Percentiles rank a stretch among this genome's conserved stretches.
These are phyloP conservation scores for Alternaria hordeiaustralica DNA, from an alignment of 2,329 filamentous ascomycete genomes.

Conservation along the genomic window DNA sequence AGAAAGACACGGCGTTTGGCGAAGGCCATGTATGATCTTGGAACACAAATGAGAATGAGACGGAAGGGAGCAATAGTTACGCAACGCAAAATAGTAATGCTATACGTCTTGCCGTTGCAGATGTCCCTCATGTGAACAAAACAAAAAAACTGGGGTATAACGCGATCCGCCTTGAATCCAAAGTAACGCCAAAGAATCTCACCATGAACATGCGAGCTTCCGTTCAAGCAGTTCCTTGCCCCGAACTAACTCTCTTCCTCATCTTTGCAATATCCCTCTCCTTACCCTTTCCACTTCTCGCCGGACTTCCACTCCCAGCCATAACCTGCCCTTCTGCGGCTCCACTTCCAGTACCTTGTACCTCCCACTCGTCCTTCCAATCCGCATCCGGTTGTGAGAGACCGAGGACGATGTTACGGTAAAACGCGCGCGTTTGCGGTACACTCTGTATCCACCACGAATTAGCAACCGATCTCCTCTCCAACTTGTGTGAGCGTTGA, in stretches of 20 bases:
- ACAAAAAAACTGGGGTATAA: constrained; percentile 11
- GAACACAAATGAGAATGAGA: not conserved
- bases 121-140: fast-evolving
- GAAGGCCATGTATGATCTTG: not conserved
- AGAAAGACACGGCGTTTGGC: not conserved
- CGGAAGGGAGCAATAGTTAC: not conserved
- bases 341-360: constrained; percentile 26
- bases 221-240: constrained; percentile 2
- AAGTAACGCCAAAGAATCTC: not conserved
- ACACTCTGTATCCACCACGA: constrained; percentile 27
- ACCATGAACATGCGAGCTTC: fast-evolving
- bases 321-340: not conserved
- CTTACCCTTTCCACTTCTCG: constrained; percentile 21
- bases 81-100: not conserved
- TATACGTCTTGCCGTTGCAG: not conserved
- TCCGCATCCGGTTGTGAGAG: not conserved
- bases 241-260: constrained; percentile 17
- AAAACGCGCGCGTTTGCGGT: constrained; percentile 39
- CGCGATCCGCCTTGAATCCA: not conserved
- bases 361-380: constrained; percentile 27
- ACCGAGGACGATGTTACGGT: constrained; percentile 34
- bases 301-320: constrained; percentile 13
- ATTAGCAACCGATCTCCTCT: not conserved
- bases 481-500: not conserved
- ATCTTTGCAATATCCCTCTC: constrained; percentile 21